These are phyloP conservation scores for Rubia yunnanensis DNA, from an alignment of 257 asterid genomes.

Conservation along the genomic window DNA sequence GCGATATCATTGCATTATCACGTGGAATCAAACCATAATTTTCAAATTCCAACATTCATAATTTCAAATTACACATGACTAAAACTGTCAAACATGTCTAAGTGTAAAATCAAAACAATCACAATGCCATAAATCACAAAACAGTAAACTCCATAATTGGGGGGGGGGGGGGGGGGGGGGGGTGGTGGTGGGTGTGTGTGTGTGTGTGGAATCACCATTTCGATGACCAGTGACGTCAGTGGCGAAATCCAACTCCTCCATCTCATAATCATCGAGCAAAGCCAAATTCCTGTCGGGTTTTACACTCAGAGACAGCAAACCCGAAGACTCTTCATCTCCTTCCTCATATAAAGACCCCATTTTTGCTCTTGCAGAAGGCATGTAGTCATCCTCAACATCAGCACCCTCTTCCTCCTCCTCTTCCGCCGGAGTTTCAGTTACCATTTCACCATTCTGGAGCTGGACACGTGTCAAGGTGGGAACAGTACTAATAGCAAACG, in stretches of 20 bases:
- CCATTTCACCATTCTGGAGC: background rate
- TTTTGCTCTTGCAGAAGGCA: constrained; percentile 16
- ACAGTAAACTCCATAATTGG: no score
- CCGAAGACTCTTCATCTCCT: constrained; percentile 32
- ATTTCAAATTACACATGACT: no score
- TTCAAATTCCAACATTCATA: background rate
- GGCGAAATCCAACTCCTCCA: constrained; percentile 70
- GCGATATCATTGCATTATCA: background rate
- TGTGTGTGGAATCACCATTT: constrained; percentile 42
- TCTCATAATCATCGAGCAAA: constrained; percentile 79
- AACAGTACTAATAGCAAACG: background rate
- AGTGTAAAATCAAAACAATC: background rate
- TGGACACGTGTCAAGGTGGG: background rate
- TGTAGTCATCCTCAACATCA: constrained; percentile 10
- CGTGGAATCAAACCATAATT: background rate
- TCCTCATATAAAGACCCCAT: constrained; percentile 13
- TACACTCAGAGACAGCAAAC: constrained; percentile 54
- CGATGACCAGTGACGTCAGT: constrained; percentile 60
- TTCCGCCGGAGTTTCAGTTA: background rate
- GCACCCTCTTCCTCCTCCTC: constrained; percentile 6
- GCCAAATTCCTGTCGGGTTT: constrained; percentile 74
- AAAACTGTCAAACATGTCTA: background rate
- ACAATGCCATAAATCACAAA: background rate
- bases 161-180: no score
- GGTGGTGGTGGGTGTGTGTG: no score